Conservation (phyloP, 768 basidiomycete species). For the Tylopilus subfusipes region DNA sequence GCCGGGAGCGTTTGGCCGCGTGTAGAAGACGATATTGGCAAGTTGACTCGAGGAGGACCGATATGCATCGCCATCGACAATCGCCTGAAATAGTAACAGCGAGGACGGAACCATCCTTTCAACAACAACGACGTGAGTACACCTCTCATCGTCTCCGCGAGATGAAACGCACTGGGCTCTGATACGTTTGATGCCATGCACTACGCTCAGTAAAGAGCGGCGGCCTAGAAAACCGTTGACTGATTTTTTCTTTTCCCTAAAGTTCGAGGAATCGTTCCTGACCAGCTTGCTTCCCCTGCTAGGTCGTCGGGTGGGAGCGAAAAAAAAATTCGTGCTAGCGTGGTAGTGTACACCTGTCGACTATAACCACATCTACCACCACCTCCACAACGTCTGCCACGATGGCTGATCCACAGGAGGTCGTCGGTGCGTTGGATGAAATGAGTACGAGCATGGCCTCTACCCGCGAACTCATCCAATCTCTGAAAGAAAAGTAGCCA, state of each 20-base stretch:
- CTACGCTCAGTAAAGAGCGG: slow-evolving; percentile 43
- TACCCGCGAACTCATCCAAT: slow-evolving; percentile 52
- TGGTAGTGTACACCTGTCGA: slow-evolving; percentile 2
- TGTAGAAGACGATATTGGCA: slow-evolving; percentile 12
- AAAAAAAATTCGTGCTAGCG: background rate
- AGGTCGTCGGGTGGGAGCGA: slow-evolving; percentile 1
- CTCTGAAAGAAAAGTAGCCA: slow-evolving; percentile 53
- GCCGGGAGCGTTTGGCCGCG: slow-evolving; percentile 1
- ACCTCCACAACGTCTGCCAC: background rate
- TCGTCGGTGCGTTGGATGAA: slow-evolving; percentile 40
- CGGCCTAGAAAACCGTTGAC: slow-evolving; percentile 68
- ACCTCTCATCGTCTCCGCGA: background rate
- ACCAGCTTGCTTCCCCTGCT: background rate
- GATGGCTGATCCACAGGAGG: slow-evolving; percentile 19
- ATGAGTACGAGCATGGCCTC: slow-evolving; percentile 64
- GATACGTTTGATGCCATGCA: slow-evolving; percentile 50
- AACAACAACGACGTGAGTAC: background rate
- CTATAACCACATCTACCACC: background rate
- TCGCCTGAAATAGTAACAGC: too few species aligned
- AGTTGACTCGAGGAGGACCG: slow-evolving; percentile 16
- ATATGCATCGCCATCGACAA: slow-evolving; percentile 12
- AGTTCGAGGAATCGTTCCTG: background rate
- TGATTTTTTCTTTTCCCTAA: slow-evolving; percentile 32
- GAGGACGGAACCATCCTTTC: too few species aligned
- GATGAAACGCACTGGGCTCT: slow-evolving; percentile 70